These are phyloP conservation scores for Termitomyces sp. DNA, from an alignment of 768 basidiomycete genomes.

Conservation along the genomic window DNA sequence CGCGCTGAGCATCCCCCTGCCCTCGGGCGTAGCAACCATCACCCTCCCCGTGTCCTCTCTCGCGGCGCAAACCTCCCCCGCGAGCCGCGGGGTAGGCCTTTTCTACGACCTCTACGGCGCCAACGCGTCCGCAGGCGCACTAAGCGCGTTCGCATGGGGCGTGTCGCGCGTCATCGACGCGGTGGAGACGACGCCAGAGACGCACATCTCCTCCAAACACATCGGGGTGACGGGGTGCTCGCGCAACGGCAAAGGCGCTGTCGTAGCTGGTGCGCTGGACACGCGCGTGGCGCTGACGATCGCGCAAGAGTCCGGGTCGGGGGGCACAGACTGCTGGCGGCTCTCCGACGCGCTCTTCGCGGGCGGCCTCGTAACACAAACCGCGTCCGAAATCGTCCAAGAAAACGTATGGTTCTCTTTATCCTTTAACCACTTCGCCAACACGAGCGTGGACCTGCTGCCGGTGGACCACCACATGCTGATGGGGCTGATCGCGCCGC, in stretches of 20 bases:
- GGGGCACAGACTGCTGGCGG: slow-evolving; percentile 55
- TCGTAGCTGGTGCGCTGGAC: slow-evolving; percentile 54
- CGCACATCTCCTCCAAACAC: slow-evolving; percentile 39
- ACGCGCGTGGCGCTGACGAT: slow-evolving; percentile 50
- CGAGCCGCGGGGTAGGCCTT: slow-evolving; percentile 45
- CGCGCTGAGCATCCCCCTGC: slow-evolving; percentile 32
- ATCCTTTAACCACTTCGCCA: slow-evolving; percentile 43
- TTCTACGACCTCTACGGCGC: slow-evolving; percentile 53
- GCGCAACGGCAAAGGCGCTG: slow-evolving; percentile 54
- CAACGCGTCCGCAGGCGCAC: slow-evolving; percentile 38
- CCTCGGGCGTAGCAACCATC: slow-evolving; percentile 33
- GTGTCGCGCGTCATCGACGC: slow-evolving; percentile 54
- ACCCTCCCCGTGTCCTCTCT: slow-evolving; percentile 48
- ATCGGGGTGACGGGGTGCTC: slow-evolving; percentile 56
- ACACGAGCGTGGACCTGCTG: slow-evolving; percentile 33
- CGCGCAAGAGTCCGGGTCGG: slow-evolving; percentile 57
- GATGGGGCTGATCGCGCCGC: slow-evolving; percentile 49
- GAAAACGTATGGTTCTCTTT: slow-evolving; percentile 60
- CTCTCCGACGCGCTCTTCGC: slow-evolving; percentile 43
- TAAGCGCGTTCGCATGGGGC: slow-evolving; percentile 60
- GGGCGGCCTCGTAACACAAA: slow-evolving; percentile 40
- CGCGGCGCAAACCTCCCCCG: slow-evolving; percentile 36
- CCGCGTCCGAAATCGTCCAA: slow-evolving; percentile 48
- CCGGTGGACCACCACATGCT: slow-evolving; percentile 57
- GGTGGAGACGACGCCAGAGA: slow-evolving; percentile 42